Percentiles rank a stretch among this genome's conserved stretches.
These are phyloP conservation scores for Lecanosticta acicola DNA, from an alignment of 2,329 filamentous ascomycete genomes.

Conservation along the genomic window DNA sequence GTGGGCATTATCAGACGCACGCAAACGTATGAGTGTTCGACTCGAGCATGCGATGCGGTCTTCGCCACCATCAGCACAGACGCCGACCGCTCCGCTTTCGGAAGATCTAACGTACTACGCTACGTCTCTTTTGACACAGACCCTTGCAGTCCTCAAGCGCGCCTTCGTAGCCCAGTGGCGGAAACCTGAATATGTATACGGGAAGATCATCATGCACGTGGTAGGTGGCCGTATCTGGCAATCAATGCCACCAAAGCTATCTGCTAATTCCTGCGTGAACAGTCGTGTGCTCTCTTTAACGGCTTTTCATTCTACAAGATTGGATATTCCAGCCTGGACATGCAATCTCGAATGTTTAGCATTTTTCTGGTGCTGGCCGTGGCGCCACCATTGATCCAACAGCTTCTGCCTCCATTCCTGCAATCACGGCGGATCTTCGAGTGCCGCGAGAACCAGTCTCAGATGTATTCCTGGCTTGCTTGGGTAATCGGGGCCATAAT, in stretches of 20 bases:
- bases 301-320: constrained; percentile 46
- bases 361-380: constrained; percentile 31
- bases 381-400: constrained; percentile 43
- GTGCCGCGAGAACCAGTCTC: constrained; percentile 56
- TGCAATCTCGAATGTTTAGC: constrained; percentile 32
- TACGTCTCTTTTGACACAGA: no score
- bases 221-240: constrained; percentile 58
- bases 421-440: constrained; percentile 55
- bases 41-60: no score
- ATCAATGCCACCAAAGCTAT: constrained; percentile 61
- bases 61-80: no score
- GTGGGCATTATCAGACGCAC: no score
- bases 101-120: no score
- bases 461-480: constrained; percentile 67
- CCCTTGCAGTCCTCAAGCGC: no score
- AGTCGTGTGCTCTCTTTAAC: constrained; percentile 44
- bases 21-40: no score
- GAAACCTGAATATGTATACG: no score
- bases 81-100: no score
- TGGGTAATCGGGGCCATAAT: constrained; percentile 66
- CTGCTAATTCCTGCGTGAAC: constrained; percentile 55
- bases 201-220: constrained; percentile 35
- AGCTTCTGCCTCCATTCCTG: constrained; percentile 55
- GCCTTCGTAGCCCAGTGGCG: no score
- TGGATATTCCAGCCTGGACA: constrained; percentile 29